Evolutionary conservation across 495 filamentous ascomycete species (phyloP).

Genomic region (Paragyromitra xinjiangensis): DNA sequence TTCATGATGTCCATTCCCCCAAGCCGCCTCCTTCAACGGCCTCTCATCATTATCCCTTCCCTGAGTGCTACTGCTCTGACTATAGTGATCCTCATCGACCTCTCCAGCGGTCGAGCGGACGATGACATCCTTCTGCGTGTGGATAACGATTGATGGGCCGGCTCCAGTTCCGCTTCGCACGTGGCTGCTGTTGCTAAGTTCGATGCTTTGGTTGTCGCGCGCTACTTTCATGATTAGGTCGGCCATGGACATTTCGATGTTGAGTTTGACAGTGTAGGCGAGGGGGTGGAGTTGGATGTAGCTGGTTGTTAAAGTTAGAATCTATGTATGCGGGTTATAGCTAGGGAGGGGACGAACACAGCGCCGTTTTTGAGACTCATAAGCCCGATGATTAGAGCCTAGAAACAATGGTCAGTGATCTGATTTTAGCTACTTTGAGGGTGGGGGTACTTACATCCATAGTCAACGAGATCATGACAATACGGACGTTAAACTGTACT

Average conservation of each 20-base stretch:
- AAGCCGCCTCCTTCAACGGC: constrained; percentile 32
- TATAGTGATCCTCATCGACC: constrained; percentile 37
- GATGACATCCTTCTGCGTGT: constrained; percentile 49
- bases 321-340: not conserved
- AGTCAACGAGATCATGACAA: constrained; percentile 63
- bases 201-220: constrained; percentile 18
- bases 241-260: constrained; percentile 66
- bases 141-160: constrained; percentile 41
- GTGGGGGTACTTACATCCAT: constrained; percentile 60
- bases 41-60: constrained; percentile 38
- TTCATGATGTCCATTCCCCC: constrained; percentile 33
- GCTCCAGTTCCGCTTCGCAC: constrained; percentile 11
- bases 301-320: not conserved
- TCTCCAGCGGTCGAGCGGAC: constrained; percentile 29
- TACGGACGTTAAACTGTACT: constrained; percentile 64
- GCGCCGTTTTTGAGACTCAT: constrained; percentile 52
- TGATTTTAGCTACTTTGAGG: no score
- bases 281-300: constrained; percentile 64
- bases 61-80: constrained; percentile 31
- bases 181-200: constrained; percentile 11
- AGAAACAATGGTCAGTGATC: not conserved
- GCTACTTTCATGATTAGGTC: constrained; percentile 59
- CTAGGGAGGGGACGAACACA: constrained; percentile 34
- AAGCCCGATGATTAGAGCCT: constrained; percentile 47
- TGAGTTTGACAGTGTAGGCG: constrained; percentile 65